Evolutionary conservation across 371 early-diverging fungal species (phyloP), one percentile per base, ranked within the genome.

Genomic region (Mucor indicus): DNA sequence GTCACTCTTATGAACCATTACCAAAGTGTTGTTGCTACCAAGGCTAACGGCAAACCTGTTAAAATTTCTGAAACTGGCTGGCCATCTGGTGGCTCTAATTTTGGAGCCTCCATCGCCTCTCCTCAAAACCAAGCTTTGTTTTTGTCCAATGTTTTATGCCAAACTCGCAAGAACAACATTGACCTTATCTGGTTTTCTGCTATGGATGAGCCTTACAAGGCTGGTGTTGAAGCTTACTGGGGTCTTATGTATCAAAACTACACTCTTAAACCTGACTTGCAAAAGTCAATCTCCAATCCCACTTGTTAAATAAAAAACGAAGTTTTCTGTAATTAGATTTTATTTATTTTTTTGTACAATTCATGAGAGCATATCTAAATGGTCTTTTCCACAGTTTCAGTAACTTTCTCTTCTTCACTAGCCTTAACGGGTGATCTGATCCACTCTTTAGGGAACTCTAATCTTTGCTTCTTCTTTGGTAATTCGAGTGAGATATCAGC

Each of bases 371-470:
- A 33, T 23, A 25, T 23, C 23, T 45, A 23, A 21, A 21, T 11
- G 23, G 25, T 40, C 40, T 40, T 40, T 40, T 23, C 27, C n/a
- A n/a, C n/a, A 22, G 19, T 12, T 22, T 27, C 1, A 23, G 13
- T 25, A 20, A 30, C 29, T 2, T 13, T 13, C 11, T 30, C 8
- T 19, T 30, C 42, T 36, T 36, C 36, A 32, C 22, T 19, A 32
- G 21, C 9, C 8, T 37, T 19, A 25, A 5, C 47, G 25, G 55
- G 38, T 45, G 56, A 20, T 50, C 23, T 48, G 21, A 57, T 65
- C 86, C 86, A 85, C 62, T 83, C 86, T 52, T 71, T 74, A 6
- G 86, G 86, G 57, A 84, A 85, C 30, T 67, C 58, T 27, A 81
- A 57, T 53, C 67, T 75, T 53, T 71, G 71, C 65, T 78, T 81